Evolutionary conservation across 176 grass and related monocot genomes (phyloP).

Genomic region (Cenchrus purpureus): DNA sequence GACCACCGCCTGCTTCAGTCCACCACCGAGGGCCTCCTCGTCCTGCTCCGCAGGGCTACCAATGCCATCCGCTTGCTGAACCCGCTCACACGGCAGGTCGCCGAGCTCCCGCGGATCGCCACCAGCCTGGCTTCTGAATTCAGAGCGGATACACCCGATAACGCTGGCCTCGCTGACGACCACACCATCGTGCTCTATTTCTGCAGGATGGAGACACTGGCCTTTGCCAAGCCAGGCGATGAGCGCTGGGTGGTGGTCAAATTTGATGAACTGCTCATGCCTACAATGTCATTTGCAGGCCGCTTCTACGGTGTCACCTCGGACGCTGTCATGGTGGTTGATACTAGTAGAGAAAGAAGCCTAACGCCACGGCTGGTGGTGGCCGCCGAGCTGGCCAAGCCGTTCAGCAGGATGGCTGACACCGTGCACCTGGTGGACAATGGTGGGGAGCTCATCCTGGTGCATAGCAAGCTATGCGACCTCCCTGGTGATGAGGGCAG

Average conservation of each 20-base stretch:
- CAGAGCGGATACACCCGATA: background rate
- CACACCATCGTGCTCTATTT: background rate
- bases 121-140: background rate
- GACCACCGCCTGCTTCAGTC: background rate
- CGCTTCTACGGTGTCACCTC: background rate
- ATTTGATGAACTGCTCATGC: background rate
- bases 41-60: background rate
- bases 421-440: background rate
- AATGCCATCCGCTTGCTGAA: background rate
- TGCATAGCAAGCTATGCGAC: background rate
- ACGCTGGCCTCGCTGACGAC: background rate
- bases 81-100: background rate
- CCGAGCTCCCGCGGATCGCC: background rate
- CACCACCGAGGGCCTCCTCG: background rate
- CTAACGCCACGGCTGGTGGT: background rate
- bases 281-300: background rate
- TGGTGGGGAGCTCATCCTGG: background rate
- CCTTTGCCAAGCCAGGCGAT: background rate
- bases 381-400: background rate
- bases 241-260: background rate
- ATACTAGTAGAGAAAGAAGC: background rate
- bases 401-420: background rate
- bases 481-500: background rate
- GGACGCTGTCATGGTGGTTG: background rate
- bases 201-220: background rate